Evolutionary conservation across 129 eudicot genomes (phyloP), one percentile per base, ranked within the genome.

Genomic region (Artemisia argyi): DNA sequence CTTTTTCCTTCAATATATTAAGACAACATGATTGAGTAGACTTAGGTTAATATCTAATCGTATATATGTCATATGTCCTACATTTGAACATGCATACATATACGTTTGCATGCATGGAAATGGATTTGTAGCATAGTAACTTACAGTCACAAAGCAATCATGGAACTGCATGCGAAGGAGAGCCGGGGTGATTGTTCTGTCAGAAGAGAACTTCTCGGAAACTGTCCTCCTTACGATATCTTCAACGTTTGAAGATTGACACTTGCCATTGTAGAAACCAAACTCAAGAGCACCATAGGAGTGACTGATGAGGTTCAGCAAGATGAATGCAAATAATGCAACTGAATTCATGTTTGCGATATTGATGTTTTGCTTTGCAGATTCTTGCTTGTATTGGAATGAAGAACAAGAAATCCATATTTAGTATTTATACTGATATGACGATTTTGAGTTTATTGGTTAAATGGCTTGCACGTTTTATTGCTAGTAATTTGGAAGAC

Each of bases 121-220:
- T 18, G 32, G 12, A 66, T 3, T 7, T 5, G 19, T 12, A 58
- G 26, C 11, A 57, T 12, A 58, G 26, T n/a, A 57, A 46, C 85
- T 65, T 82, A 85, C 95, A 42, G 58, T 83, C 42, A 87, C 91
- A 65, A 87, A 91, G 79, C 95, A 87, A 46, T 91, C 91, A 69
- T 91, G 95, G 53, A 91, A 91, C 51, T 85, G 87, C 91, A 91
- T 60, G 18, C 97, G 89, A 11, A 91, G 78, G 20, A 91, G 86
- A 81, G 87, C 89, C 5, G 95, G 87, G 2, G 83, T 50, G 22
- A 87, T 78, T 11, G 91, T 65, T 44, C 14, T 56, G 76, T 91
- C 91, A 4, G 1, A 50, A 5, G 13, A 14, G 73, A 73, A 77
- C 28, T 79, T 71, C 12, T 61, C 64, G 4, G 16, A 5, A 14